These are phyloP conservation scores for Biscogniauxia marginata DNA, from an alignment of 2,329 filamentous ascomycete species.

Conservation along the genomic window DNA sequence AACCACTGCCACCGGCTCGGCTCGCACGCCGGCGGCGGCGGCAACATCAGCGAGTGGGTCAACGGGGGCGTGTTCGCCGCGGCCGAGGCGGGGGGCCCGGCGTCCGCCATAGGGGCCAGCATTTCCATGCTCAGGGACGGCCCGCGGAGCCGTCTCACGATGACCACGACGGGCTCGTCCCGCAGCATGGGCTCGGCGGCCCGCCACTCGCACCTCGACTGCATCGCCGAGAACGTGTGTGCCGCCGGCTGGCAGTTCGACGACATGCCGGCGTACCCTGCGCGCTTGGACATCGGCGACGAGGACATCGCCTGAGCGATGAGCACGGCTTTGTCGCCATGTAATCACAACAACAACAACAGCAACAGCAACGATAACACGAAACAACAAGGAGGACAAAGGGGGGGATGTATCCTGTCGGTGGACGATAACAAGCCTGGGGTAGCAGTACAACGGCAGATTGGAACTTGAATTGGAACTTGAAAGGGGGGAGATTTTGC, in stretches of 20 bases:
- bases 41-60: conserved; percentile 17
- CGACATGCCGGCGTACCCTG: conserved; percentile 10
- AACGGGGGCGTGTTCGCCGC: conserved; percentile 5
- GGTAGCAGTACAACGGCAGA: not conserved
- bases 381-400: not conserved
- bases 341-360: no score
- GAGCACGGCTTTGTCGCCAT: no score
- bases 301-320: conserved; percentile 12
- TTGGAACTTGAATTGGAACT: not conserved
- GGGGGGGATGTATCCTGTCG: not conserved
- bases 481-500: not conserved
- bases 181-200: conserved; percentile 5
- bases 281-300: conserved; percentile 12
- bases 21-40: conserved; percentile 4
- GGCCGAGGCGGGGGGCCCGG: not conserved
- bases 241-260: conserved; percentile 16
- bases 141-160: conserved; percentile 10
- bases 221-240: conserved; percentile 9
- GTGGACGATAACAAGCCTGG: not conserved
- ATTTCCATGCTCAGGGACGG: conserved; percentile 6
- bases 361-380: not conserved
- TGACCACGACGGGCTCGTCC: conserved; percentile 11
- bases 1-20: conserved; percentile 8
- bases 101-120: conserved; percentile 5
- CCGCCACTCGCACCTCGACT: not conserved